A percentile compares a stretch with the other conserved stretches of the same genome.
Evolutionary conservation across 2,329 filamentous ascomycete genomes (phyloP).

Genomic region (Plectosphaerella cucumerina): DNA sequence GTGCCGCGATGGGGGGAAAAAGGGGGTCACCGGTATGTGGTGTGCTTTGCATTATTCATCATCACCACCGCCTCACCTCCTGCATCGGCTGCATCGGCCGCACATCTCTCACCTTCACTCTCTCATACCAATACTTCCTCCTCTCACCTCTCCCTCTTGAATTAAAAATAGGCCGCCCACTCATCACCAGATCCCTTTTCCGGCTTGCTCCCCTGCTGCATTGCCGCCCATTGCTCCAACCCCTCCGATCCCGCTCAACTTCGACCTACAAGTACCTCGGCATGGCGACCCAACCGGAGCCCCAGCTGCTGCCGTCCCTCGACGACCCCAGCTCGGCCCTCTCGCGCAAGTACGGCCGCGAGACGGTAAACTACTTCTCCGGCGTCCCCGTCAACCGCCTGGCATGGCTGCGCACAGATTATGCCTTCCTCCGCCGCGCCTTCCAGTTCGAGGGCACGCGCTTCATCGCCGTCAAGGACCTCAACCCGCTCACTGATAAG

Average conservation of each 20-base stretch:
- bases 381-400: constrained; percentile 74
- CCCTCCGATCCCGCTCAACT: not conserved
- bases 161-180: not conserved
- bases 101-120: not conserved
- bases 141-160: not conserved
- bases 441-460: constrained; percentile 60
- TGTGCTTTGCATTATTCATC: not conserved
- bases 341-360: constrained; percentile 71
- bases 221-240: not conserved
- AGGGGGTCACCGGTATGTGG: no score
- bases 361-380: constrained; percentile 81
- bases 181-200: not conserved
- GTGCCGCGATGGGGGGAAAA: no score
- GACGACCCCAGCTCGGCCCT: constrained; percentile 60
- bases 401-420: constrained; percentile 70
- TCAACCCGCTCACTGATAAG: constrained; percentile 65
- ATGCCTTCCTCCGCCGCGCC: constrained; percentile 64
- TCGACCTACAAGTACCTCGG: constrained; percentile 3
- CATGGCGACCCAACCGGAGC: constrained; percentile 24
- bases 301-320: constrained; percentile 38
- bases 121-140: not conserved
- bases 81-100: not conserved
- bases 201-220: not conserved
- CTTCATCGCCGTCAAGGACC: constrained; percentile 76
- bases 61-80: not conserved